Evolutionary conservation across 805 yeast genomes (phyloP), one percentile per base, ranked within the genome.

Genomic region (Komagataella kurtzmanii): DNA sequence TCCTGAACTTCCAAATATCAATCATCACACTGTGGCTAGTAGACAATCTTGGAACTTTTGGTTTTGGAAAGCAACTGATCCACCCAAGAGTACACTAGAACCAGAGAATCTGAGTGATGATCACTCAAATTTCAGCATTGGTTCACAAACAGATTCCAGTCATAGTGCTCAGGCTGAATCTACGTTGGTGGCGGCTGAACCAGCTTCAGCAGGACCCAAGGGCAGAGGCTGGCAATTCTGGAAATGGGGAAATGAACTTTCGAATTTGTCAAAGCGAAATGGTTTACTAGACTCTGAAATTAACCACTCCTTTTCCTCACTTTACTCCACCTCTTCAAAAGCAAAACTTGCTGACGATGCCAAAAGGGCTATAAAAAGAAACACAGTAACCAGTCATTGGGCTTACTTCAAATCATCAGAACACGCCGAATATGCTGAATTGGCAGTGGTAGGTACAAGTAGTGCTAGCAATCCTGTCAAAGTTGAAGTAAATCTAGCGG

Each of bases 391-490:
- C 5, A 44, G 53, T 2, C 57, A 67, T 1, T 67, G 71, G 71
- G 67, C 64, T 0, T 64, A 54, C 44, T 56, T 19, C 24, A 14
- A 23, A 23, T 40, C 43, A 12, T 40, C 44, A 7, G 40, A 49
- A 17, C 51, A 52, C 6, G 45, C 53, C 17, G 46, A 48, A 1
- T 48, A 49, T 23, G 67, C 67, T 0, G 58, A 60, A 24, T 54
- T 66, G 17, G 57, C 65, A 2, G 59, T 67, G 6, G 53, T 57
- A 36, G 71, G 69, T 2, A 61, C 68, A 5, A 56, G 56, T 21
- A 59, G 61, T 18, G 58, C 60, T 24, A 55, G 54, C 19, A 56
- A 57, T 17, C 69, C 71, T 1, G 63, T 61, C 1, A 45, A 50
- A 4, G 53, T 62, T 52, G 54, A 57, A 3, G 24, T 52, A 21